phyloP scores from a whole-genome alignment of 495 filamentous ascomycete genomes.

The Neurospora sp. region DNA sequence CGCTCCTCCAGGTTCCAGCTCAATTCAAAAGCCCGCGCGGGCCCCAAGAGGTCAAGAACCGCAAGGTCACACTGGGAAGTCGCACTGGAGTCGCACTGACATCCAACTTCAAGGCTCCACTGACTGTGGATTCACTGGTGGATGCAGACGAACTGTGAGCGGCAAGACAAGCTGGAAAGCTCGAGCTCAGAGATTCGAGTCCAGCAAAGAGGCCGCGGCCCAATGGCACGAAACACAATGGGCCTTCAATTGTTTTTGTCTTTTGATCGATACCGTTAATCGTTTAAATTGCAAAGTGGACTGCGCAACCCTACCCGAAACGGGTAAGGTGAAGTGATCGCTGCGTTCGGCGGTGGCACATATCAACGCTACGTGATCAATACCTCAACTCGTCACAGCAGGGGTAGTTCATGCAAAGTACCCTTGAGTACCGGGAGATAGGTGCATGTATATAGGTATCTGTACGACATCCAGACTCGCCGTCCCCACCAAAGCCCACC shows the following conservation, averaged over 20 bases:
- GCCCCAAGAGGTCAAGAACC: neutral
- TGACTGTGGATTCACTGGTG: neutral
- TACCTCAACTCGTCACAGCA: neutral
- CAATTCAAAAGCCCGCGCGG: neutral
- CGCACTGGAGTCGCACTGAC: neutral
- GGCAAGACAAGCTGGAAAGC: neutral
- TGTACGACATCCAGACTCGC: neutral
- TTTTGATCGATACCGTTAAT: neutral
- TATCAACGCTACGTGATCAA: neutral
- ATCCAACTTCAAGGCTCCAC: neutral
- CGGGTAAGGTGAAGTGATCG: neutral
- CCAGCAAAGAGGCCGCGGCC: neutral
- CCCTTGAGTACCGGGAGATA: neutral
- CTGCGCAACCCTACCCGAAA: neutral
- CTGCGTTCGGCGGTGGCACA: neutral
- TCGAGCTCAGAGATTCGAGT: neutral
- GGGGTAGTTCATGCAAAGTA: neutral
- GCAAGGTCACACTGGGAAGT: neutral
- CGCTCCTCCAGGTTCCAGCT: neutral
- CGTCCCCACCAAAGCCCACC: neutral
- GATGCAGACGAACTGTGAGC: neutral
- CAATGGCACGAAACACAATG: neutral
- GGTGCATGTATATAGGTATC: neutral
- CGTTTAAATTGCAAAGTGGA: neutral
- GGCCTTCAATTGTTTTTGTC: neutral